A percentile compares a stretch with the other conserved stretches of the same genome.
These are phyloP conservation scores for Ambrosia hybrid DNA, from an alignment of 140 eudicot species.

Conservation along the genomic window DNA sequence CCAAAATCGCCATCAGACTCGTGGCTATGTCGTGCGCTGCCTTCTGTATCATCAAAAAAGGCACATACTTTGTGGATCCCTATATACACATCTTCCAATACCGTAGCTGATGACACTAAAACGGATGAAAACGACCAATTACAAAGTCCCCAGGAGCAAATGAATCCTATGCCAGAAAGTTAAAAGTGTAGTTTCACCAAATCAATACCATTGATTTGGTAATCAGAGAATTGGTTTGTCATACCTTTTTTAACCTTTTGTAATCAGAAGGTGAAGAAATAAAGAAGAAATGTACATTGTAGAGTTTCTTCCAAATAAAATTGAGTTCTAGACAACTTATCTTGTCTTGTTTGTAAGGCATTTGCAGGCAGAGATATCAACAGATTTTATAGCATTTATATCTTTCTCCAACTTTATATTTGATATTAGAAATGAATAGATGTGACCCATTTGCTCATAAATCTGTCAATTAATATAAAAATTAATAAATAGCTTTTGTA, in stretches of 20 bases:
- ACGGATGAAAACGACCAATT: conserved; percentile 33
- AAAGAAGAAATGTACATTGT: too few relatives aligned
- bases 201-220: conserved; percentile 27
- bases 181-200: conserved; percentile 27
- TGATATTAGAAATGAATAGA: background rate
- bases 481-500: too few relatives aligned
- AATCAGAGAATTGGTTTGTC: conserved; percentile 25
- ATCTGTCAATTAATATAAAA: too few relatives aligned
- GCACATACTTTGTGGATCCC: conserved; percentile 28
- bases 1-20: too few relatives aligned
- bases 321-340: background rate
- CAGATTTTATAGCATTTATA: background rate
- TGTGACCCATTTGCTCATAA: background rate
- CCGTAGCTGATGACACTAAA: conserved; percentile 33
- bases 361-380: background rate
- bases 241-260: conserved; percentile 27
- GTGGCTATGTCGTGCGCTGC: conserved; percentile 64
- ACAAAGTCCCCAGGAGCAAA: conserved; percentile 32
- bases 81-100: conserved; percentile 28
- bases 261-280: conserved; percentile 24
- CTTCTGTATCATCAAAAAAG: conserved; percentile 41
- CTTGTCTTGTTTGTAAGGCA: conserved; percentile 1
- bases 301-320: background rate
- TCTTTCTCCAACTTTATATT: background rate
- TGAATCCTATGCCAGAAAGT: conserved; percentile 44